Base-by-base conservation (phyloP, 2,329 filamentous ascomycete genomes). In the Cyphellophora attinorum region DNA sequence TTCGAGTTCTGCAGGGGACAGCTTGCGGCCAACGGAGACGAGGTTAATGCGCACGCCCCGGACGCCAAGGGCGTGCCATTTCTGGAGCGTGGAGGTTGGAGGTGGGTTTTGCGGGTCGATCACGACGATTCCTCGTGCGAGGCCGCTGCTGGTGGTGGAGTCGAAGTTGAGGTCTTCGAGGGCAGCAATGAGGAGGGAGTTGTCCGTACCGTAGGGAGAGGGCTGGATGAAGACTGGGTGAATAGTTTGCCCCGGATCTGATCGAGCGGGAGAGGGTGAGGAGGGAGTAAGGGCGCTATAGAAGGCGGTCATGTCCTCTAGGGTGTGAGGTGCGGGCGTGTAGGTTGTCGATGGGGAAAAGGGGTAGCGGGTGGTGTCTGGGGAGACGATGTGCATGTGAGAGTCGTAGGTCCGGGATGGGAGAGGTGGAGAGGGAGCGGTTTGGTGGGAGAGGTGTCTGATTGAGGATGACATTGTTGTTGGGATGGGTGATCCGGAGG, bases 361-460 rank as follows among this genome's bases (percentile, higher is more conserved):
- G 1, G 70, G 64, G 48, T 70, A 78, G 5, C 51, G 51, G 5
- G 23, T 23, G 15, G 30, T 34, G 13, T 56, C 48, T 0, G 70
- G 71, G 34, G 76, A 70, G 31, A 76, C 61, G 19, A 79, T 65
- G 50, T 79, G 76, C 70, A 79, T 78, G 51, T 79, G 74, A 33
- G 66, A 70, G 49, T 77, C 73, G 73, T 74, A 78, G 37, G 73
- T 60, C 11, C 58, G 57, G 11, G 42, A 38, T 3, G 68, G 45
- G 1, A 47, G 66, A n/a, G 40, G 32, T 18, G 37, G 43, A 11
- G 42, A 41, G 15, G 44, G 35, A n/a, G n/a, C n/a, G n/a, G n/a
- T n/a, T n/a, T n/a, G n/a, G n/a, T n/a, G n/a, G n/a, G n/a, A n/a
- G n/a, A n/a, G n/a, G n/a, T n/a, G n/a, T n/a, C n/a, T n/a, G n/a